phyloP scores from a whole-genome alignment of 495 filamentous ascomycete genomes.

The Mytilinidion resinicola region DNA sequence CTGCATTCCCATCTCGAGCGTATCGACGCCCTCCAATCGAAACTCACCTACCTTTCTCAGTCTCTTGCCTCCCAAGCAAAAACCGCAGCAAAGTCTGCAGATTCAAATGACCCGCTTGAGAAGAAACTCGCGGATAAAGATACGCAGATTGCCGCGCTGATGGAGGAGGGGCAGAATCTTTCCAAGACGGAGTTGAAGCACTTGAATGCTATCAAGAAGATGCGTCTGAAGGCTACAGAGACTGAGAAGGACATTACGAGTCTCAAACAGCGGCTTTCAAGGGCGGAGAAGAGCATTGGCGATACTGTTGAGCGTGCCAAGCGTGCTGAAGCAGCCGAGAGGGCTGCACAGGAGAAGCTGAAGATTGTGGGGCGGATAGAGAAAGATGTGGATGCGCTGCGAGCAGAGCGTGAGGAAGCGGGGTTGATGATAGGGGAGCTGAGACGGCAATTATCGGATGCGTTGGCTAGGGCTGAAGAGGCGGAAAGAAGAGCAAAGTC shows the following conservation, averaged over 20 bases:
- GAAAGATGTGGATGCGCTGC: slow-evolving; percentile 63
- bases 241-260: slow-evolving; percentile 58
- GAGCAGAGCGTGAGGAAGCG: slow-evolving; percentile 59
- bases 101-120: slow-evolving; percentile 56
- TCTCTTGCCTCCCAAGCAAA: slow-evolving; percentile 50
- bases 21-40: slow-evolving; percentile 87
- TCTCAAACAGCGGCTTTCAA: slow-evolving; percentile 56
- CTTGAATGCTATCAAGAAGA: slow-evolving; percentile 73
- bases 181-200: slow-evolving; percentile 79
- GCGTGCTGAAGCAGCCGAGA: slow-evolving; percentile 48
- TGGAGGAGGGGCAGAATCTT: slow-evolving; percentile 89
- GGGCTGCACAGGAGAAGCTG: slow-evolving; percentile 47
- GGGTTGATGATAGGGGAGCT: slow-evolving; percentile 61
- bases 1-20: slow-evolving; percentile 75
- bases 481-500: slow-evolving; percentile 61
- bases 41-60: slow-evolving; percentile 66
- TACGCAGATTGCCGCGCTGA: slow-evolving; percentile 77
- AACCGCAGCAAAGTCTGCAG: slow-evolving; percentile 66
- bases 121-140: slow-evolving; percentile 82
- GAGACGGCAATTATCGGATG: slow-evolving; percentile 62
- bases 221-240: slow-evolving; percentile 56
- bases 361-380: slow-evolving; percentile 60
- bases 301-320: slow-evolving; percentile 54
- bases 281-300: slow-evolving; percentile 55
- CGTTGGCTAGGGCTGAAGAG: slow-evolving; percentile 57